Conservation (phyloP, 2,329 filamentous ascomycete species). For the Pseudonectria buxi region DNA sequence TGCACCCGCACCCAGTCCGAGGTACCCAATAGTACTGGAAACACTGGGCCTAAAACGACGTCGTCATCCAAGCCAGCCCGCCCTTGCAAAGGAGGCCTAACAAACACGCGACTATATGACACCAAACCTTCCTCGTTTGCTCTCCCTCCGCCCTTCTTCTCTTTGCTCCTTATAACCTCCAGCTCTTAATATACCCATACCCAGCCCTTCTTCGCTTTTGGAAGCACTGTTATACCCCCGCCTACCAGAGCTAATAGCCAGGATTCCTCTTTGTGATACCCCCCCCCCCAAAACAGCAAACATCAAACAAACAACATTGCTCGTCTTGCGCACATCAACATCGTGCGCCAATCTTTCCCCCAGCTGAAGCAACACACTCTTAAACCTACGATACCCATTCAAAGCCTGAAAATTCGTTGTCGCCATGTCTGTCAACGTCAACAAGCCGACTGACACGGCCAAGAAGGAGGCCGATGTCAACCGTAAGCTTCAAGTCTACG, state of each 20-base stretch:
- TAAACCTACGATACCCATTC: conserved; percentile 2
- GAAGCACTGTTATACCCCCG: conserved; percentile 13
- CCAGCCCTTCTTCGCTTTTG: conserved; percentile 5
- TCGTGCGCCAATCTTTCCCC: conserved; percentile 3
- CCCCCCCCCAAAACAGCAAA: conserved; percentile 15
- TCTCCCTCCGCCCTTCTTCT: conserved; percentile 3
- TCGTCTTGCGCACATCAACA: conserved; percentile 3
- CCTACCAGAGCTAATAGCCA: conserved; percentile 13
- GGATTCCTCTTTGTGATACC: conserved; percentile 24
- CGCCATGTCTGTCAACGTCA: conserved; percentile 48
- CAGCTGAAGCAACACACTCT: neutral
- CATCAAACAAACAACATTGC: conserved; percentile 7
- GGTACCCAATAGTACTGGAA: too few relatives aligned
- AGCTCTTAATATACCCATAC: conserved; percentile 9
- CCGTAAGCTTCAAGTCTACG: conserved; percentile 90
- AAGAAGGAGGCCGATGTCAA: conserved; percentile 83
- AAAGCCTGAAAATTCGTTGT: conserved; percentile 8
- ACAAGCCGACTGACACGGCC: conserved; percentile 66
- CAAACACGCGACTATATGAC: too few relatives aligned
- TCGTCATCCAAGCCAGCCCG: too few relatives aligned
- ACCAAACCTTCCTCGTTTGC: too few relatives aligned
- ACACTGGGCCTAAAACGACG: too few relatives aligned
- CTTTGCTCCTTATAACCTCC: conserved; percentile 10
- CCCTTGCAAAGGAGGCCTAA: too few relatives aligned
- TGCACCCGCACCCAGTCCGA: too few relatives aligned